Base-by-base conservation (phyloP, 2,329 filamentous ascomycete species). In the Cordyceps tenuipes region DNA sequence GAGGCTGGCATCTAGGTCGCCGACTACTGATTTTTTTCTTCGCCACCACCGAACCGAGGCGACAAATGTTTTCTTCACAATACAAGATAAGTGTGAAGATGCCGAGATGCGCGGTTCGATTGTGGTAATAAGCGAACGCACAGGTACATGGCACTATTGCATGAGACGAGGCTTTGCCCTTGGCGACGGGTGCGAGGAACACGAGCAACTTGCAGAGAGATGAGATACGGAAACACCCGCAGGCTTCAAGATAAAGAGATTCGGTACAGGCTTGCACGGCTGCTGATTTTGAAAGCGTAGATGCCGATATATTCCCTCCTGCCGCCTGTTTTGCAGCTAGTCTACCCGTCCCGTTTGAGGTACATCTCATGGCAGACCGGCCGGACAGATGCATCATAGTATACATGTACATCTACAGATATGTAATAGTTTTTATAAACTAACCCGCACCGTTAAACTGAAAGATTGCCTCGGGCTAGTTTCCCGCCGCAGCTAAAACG, bases 41-140 rank as follows among this genome's bases (percentile, higher is more conserved):
- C 55, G 46, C 55, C 55, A 57, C 46, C 55, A 34, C 46, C 46
- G 55, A 57, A 34, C 55, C 55, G 55, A 57, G 55, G 55, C 54
- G 54, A 21, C 4, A 26, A 43, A 13, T 46, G 19, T 55, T 48
- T n/a, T 13, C 13, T 36, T 36, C 1, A 36, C 34, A 36, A 2
- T 23, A 6, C 8, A 23, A 3, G 17, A 12, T 5, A 19, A 23
- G 6, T 10, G 26, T 15, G 19, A 7, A 36, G 19, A 7, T 36
- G 29, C 44, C 43, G 41, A 56, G 43, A 17, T 26, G 31, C 31
- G 19, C 53, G 31, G 34, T n/a, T 36, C 10, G n/a, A 34, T 47
- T 39, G 31, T 36, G 53, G n/a, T 15, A 10, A 21, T 3, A 56
- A 43, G 51, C 10, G 17, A 44, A 6, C 4, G 34, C 50, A 34